Percentiles rank a stretch among this genome's conserved stretches.
phyloP scores from a whole-genome alignment of 2,329 filamentous ascomycete genomes.

The Botryotinia narcissicola region DNA sequence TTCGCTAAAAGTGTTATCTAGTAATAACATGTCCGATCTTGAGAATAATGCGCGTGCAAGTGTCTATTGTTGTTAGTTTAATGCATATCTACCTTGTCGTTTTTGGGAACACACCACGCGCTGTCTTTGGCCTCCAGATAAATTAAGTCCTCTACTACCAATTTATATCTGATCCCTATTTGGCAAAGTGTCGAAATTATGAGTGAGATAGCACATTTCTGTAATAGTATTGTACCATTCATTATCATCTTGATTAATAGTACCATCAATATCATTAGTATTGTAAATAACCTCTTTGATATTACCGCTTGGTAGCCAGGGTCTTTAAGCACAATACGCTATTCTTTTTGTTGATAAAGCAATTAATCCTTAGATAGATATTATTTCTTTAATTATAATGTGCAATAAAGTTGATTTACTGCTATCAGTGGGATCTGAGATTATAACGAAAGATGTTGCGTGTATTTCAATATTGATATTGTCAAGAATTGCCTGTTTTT shows the following conservation, averaged over 20 bases:
- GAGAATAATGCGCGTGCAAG: constrained; percentile 50
- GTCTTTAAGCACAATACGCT: constrained; percentile 41
- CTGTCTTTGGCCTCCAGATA: constrained; percentile 48
- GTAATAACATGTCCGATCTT: constrained; percentile 41
- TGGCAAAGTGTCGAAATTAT: constrained; percentile 37
- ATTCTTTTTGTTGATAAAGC: constrained; percentile 34
- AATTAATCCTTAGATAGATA: constrained; percentile 32
- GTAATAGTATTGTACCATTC: constrained; percentile 40
- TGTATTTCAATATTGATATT: not conserved
- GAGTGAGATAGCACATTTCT: constrained; percentile 29
- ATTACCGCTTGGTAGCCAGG: constrained; percentile 42
- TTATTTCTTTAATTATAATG: constrained; percentile 38
- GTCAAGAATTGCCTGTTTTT: constrained; percentile 4
- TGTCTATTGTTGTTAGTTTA: constrained; percentile 27
- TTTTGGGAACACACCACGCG: constrained; percentile 38
- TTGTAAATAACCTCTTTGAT: constrained; percentile 40
- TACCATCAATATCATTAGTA: constrained; percentile 29
- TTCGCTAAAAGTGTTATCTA: constrained; percentile 49
- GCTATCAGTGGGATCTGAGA: constrained; percentile 35
- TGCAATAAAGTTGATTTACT: constrained; percentile 38
- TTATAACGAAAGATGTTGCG: constrained; percentile 1
- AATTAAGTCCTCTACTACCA: constrained; percentile 44
- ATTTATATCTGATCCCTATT: constrained; percentile 42
- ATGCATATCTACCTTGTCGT: not conserved
- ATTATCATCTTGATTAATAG: constrained; percentile 22